phyloP scores from a whole-genome alignment of 1,139 yeast species.

The Zygoascus meyerae region DNA sequence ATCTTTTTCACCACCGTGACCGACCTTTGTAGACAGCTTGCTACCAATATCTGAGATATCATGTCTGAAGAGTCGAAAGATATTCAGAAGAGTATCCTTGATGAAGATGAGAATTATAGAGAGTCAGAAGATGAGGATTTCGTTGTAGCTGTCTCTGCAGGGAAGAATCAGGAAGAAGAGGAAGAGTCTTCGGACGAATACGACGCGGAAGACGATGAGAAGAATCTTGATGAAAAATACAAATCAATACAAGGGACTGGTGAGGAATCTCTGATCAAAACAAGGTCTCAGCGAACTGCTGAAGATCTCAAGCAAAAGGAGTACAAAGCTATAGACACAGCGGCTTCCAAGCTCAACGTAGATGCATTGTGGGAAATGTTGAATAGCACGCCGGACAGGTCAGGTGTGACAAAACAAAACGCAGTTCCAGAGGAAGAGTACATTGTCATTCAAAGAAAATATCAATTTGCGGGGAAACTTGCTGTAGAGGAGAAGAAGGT shows the following conservation, averaged over 20 bases:
- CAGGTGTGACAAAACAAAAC: neutral
- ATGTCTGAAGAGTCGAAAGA: too few species aligned
- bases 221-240: conserved; percentile 31
- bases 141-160: conserved; percentile 37
- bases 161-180: conserved; percentile 16
- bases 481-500: conserved; percentile 75
- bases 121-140: conserved; percentile 67
- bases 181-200: conserved; percentile 18
- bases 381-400: conserved; percentile 27
- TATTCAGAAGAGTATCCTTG: neutral
- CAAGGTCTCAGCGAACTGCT: conserved; percentile 47
- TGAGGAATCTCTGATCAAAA: conserved; percentile 43
- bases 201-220: conserved; percentile 22
- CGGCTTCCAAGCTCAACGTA: conserved; percentile 37
- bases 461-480: conserved; percentile 85
- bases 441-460: conserved; percentile 68
- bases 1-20: neutral
- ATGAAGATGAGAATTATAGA: conserved; percentile 39
- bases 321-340: conserved; percentile 17
- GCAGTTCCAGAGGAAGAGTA: conserved; percentile 36
- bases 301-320: conserved; percentile 34
- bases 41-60: too few species aligned
- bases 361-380: conserved; percentile 51
- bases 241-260: conserved; percentile 46
- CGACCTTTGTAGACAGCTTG: too few species aligned